Evolutionary conservation across 306 rosid genomes (phyloP).

Genomic region (Abrus pulchellus): DNA sequence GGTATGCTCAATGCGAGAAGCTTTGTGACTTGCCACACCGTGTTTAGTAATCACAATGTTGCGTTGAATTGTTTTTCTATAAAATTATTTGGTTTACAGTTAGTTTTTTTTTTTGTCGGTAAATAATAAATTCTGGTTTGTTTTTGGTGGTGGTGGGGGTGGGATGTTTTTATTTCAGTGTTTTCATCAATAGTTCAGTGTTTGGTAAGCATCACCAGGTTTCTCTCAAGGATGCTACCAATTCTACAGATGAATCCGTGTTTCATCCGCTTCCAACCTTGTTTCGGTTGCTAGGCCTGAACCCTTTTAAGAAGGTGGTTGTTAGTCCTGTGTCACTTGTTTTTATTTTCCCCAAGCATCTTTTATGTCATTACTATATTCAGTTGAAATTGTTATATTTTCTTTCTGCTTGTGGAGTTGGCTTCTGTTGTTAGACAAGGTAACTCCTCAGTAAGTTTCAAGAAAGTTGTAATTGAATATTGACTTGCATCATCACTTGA

Average conservation of each 20-base stretch:
- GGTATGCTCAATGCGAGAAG: conserved; percentile 55
- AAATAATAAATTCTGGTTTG: conserved; percentile 34
- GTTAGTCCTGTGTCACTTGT: conserved; percentile 18
- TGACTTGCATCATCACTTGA: conserved; percentile 36
- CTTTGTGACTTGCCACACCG: background rate
- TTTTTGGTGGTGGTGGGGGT: background rate
- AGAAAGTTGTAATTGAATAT: conserved; percentile 40
- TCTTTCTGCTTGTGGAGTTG: conserved; percentile 21
- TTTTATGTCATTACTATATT: background rate
- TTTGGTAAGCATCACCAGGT: conserved; percentile 72
- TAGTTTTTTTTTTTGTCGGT: conserved; percentile 4
- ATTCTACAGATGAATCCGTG: conserved; percentile 74
- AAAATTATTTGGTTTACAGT: background rate
- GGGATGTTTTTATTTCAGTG: conserved; percentile 54
- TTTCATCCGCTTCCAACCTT: conserved; percentile 86
- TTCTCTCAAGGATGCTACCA: conserved; percentile 75
- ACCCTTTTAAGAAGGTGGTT: conserved; percentile 81
- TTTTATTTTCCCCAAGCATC: background rate
- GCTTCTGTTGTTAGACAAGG: conserved; percentile 26
- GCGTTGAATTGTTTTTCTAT: background rate
- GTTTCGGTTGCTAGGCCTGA: conserved; percentile 82
- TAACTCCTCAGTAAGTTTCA: conserved; percentile 24
- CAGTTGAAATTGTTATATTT: conserved; percentile 20
- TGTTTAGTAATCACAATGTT: conserved; percentile 3
- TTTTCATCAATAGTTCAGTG: conserved; percentile 77